Evolutionary conservation across 2,329 filamentous ascomycete species (phyloP), one percentile per base, ranked within the genome.

Genomic region (Metarhizium sp.): DNA sequence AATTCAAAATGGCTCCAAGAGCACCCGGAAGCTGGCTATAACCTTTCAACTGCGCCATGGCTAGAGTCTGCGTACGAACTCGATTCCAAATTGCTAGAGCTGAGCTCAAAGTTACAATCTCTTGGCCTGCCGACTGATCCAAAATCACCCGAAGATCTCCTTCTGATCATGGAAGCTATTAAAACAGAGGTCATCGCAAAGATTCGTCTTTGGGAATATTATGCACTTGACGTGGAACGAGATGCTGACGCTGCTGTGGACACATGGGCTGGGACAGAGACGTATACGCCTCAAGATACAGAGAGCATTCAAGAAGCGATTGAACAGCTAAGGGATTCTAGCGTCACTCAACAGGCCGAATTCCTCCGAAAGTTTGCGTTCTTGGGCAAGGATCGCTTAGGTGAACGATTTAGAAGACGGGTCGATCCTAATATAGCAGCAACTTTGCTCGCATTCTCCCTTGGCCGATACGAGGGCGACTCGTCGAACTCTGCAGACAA

Each of bases 21-120:
- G 58, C 92, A 99, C 66, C 94, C 95, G 0, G 94, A 99, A 63
- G 88, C 91, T 48, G 94, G 94, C 16, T 99, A 99, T 78, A 99
- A 95, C 68, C 77, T 96, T 60, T 85, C 85, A 45, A 97, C 92
- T 0, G 92, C 94, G 0, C 94, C 94, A 0, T 87, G 84, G 82
- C 71, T 88, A 14, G 78, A 86, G 65, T 77, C 84, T 10, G 85
- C 85, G 2, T 83, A 80, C 61, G 69, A 82, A 53, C 75, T 86
- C 4, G 82, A 86, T 63, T 79, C 79, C 8, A 75, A 78, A 62
- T 72, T 86, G 53, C 75, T 96, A 16, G 88, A 90, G 57, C 77
- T 97, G n/a, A 85, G 95, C 64, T 82, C 78, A 45, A 85, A 84
- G 38, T 73, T 97, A n/a, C 73, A 78, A 49, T 75, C 80, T 50